Evolutionary conservation across 73 alveolate genomes (phyloP).

Genomic region (Paramecium bursaria): DNA sequence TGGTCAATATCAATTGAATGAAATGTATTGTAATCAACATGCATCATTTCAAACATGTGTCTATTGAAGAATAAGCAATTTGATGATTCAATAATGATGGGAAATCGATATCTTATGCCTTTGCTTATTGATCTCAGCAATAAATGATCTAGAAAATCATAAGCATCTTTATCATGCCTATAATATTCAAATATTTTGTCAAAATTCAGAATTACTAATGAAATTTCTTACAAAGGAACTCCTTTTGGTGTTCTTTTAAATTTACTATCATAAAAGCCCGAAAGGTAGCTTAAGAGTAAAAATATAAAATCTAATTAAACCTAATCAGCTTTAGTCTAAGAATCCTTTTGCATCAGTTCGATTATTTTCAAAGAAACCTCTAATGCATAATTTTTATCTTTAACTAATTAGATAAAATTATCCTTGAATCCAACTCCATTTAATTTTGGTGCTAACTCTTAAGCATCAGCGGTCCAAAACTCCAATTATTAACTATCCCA

Average conservation of each 20-base stretch:
- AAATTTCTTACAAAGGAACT: too few relatives aligned
- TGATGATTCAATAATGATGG: slow-evolving; percentile 38
- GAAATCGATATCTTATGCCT: slow-evolving; percentile 62
- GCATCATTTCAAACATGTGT: slow-evolving; percentile 68
- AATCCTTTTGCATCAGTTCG: too few relatives aligned
- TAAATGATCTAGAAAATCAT: slow-evolving; percentile 63
- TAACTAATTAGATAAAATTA: too few relatives aligned
- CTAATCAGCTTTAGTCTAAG: too few relatives aligned
- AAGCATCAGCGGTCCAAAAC: slow-evolving; percentile 43
- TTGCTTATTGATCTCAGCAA: slow-evolving; percentile 17
- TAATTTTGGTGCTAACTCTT: background rate
- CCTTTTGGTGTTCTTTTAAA: background rate
- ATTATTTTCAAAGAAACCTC: too few relatives aligned
- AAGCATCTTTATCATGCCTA: slow-evolving; percentile 37
- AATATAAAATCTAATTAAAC: slow-evolving; percentile 30
- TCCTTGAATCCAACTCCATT: too few relatives aligned
- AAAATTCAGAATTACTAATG: slow-evolving; percentile 41
- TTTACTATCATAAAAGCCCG: background rate
- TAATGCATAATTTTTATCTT: too few relatives aligned
- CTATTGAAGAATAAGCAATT: slow-evolving; percentile 51
- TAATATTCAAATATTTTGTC: slow-evolving; percentile 60
- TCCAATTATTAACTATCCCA: background rate
- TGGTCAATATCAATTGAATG: slow-evolving; percentile 18
- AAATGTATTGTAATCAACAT: slow-evolving; percentile 47
- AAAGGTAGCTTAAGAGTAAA: background rate